Base-by-base conservation (phyloP, 2,329 filamentous ascomycete species). In the Neonectria magnoliae region DNA sequence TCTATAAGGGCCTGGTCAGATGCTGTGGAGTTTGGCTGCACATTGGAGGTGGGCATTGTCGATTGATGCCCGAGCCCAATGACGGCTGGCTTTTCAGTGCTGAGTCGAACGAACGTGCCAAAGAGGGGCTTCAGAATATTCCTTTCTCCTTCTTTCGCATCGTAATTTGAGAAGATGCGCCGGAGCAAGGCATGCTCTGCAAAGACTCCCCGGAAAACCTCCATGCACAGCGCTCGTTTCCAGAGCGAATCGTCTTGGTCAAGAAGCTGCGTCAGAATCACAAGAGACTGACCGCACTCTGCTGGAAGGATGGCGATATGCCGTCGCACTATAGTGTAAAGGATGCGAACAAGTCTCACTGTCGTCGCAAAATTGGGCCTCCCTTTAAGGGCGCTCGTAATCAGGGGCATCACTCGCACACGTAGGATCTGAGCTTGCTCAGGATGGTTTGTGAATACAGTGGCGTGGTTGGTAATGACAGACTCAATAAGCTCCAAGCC, bases 401-500 rank as follows among this genome's bases (percentile, higher is more conserved):
- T 87, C 66, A 97, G 88, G 2, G 95, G 94, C 87, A 98, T 92
- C 2, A 98, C 87, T 53, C 91, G 87, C 4, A 86, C 84, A 27
- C 92, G 89, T 41, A 98, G 83, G 41, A 97, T 88, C 68, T 95
- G 87, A 5, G 91, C 88, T 77, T 97, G 92, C 75, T 98, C 94
- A 0, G 88, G 85, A 75, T 98, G 94, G 3, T 85, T 83, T 18
- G 90, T 83, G 77, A 98, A 96, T 29, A 97, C 88, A 56, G 85
- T 84, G n/a, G 90, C 88, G 81, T 98, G 93, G 72, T 94, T 97
- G 25, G 91, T 91, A 64, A 99, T 82, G 57, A 97, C 90, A 1
- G 93, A 95, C 79, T 98, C 94, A 71, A 99, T 93, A 59, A 98
- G 85, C 76, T 99, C 96, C 1, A 99, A 82, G 6, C 94, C 93